These are phyloP conservation scores for Aspergillus ruber DNA, from an alignment of 2,329 filamentous ascomycete genomes.

Conservation along the genomic window DNA sequence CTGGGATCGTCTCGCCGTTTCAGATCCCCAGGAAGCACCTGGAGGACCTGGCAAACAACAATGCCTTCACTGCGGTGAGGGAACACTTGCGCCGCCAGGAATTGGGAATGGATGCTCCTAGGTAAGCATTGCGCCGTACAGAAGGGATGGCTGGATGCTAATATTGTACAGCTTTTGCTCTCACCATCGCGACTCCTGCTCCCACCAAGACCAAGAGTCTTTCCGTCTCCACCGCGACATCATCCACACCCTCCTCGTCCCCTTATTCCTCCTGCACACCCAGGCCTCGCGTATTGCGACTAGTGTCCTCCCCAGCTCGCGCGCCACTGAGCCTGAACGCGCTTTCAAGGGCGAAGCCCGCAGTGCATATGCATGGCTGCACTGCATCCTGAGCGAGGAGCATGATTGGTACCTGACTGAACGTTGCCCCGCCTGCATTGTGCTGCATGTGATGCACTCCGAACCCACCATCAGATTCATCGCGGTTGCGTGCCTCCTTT, in stretches of 20 bases:
- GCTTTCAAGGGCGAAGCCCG: conserved; percentile 53
- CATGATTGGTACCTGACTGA: conserved; percentile 52
- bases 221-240: conserved; percentile 52
- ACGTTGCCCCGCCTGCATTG: conserved; percentile 48
- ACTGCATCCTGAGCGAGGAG: conserved; percentile 53
- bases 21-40: conserved; percentile 26
- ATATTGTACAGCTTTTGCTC: conserved; percentile 28
- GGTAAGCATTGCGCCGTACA: conserved; percentile 19
- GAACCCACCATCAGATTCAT: conserved; percentile 40
- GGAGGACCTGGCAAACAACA: conserved; percentile 27
- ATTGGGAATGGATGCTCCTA: conserved; percentile 27
- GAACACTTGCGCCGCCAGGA: conserved; percentile 31
- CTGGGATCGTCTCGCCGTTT: conserved; percentile 22
- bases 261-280: conserved; percentile 51
- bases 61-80: conserved; percentile 28
- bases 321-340: conserved; percentile 49
- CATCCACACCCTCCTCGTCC: conserved; percentile 53
- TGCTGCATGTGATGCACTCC: conserved; percentile 38
- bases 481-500: conserved; percentile 36
- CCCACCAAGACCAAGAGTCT: conserved; percentile 23
- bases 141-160: no score
- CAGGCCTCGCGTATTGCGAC: conserved; percentile 50
- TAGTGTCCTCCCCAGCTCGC: conserved; percentile 42
- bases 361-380: conserved; percentile 53
- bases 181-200: conserved; percentile 26